phyloP scores from a whole-genome alignment of 805 yeast species.

The Candida sphagnicola region DNA sequence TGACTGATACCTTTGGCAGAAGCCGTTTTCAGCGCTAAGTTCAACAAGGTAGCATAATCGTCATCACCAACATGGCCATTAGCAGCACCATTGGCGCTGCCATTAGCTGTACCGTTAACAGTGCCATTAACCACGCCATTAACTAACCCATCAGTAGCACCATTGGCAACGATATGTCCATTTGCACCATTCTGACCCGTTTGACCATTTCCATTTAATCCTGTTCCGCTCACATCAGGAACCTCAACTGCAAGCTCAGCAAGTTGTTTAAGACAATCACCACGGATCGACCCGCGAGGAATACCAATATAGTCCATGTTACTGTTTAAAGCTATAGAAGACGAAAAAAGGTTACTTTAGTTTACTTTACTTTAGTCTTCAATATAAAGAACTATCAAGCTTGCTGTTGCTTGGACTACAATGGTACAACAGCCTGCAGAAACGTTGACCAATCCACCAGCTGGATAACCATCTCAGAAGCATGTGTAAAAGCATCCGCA shows the following conservation, averaged over 20 bases:
- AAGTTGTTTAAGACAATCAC: slow-evolving; percentile 32
- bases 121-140: too few relatives aligned
- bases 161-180: background rate
- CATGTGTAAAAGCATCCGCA: background rate
- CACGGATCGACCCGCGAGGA: slow-evolving; percentile 35
- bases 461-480: too few relatives aligned
- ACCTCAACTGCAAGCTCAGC: slow-evolving; percentile 32
- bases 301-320: slow-evolving; percentile 41
- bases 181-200: background rate
- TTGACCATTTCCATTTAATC: background rate
- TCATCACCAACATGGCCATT: slow-evolving; percentile 9
- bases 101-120: background rate
- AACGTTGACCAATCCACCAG: too few relatives aligned
- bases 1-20: slow-evolving; percentile 13
- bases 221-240: slow-evolving; percentile 8
- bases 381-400: too few relatives aligned
- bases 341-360: too few relatives aligned
- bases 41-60: slow-evolving; percentile 19
- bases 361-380: too few relatives aligned
- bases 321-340: too few relatives aligned
- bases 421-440: too few relatives aligned
- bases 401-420: too few relatives aligned
- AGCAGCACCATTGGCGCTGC: slow-evolving; percentile 1
- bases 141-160: too few relatives aligned
- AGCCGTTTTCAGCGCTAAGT: slow-evolving; percentile 6